Base-by-base conservation (phyloP, 148 eudicot genomes). In the Cornus florida region DNA sequence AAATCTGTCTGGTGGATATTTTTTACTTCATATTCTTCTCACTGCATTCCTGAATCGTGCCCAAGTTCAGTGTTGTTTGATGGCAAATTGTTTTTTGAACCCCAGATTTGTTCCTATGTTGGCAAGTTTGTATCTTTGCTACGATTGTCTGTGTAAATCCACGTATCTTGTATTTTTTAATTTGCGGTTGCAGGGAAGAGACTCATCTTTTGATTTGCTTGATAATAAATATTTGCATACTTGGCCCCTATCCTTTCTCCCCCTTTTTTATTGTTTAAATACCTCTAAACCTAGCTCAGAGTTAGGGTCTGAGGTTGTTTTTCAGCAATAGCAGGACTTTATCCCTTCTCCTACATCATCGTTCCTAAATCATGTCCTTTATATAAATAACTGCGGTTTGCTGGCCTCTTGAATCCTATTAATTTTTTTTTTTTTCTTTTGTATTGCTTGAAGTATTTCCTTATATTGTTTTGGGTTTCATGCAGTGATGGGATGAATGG, bases 401-500 rank as follows among this genome's bases (percentile, higher is more conserved):
- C 77, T 75, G 13, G 60, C 69, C 31, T 24, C 71, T 22, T 66
- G 71, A 67, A 67, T 43, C 23, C n/a, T 67, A 33, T 28, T 19
- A 11, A 22, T 31, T 7, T 39, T 20, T 20, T 28, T 10, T 24
- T 46, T 48, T 9, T 68, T 31, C 4, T n/a, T n/a, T n/a, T n/a
- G n/a, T 17, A 39, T 73, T 60, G 9, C 39, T 74, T 79, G 35
- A 82, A 72, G 62, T 72, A 69, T 86, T 77, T 82, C 65, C 87
- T 89, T 76, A 87, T 86, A 75, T 82, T 24, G 70, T 74, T 84
- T 86, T 70, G 82, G 86, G 79, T 75, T 88, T 70, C 81, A 70
- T 92, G 93, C 97, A 95, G 98, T 86, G 93, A 91, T 82, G 99
- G 97, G 77, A 95, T 95, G 99, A 89, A 95, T 74, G 99, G 99